Conservation (phyloP, 192 early-diverging fungal genomes). For the Coemansia sp. region DNA sequence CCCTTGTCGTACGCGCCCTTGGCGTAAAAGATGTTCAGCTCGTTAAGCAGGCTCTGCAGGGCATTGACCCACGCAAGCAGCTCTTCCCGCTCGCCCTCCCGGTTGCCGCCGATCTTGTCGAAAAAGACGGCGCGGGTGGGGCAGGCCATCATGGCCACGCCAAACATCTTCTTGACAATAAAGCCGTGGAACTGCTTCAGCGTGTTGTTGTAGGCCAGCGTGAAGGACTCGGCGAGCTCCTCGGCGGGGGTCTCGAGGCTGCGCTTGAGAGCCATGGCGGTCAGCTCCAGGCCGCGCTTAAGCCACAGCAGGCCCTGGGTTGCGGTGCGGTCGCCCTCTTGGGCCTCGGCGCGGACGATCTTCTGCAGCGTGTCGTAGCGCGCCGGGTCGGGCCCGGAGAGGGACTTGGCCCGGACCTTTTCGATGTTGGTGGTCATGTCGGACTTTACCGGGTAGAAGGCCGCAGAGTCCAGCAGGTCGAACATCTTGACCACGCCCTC, state of each 20-base stretch:
- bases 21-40: slow-evolving; percentile 61
- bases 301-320: slow-evolving; percentile 94
- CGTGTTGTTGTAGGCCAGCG: slow-evolving; percentile 67
- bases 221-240: slow-evolving; percentile 72
- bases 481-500: slow-evolving; percentile 72
- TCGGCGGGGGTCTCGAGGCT: slow-evolving; percentile 56
- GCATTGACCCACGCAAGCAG: slow-evolving; percentile 71
- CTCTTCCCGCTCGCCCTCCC: slow-evolving; percentile 56
- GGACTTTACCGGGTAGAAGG: slow-evolving; percentile 82
- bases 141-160: slow-evolving; percentile 83
- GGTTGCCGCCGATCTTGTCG: slow-evolving; percentile 69
- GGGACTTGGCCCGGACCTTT: slow-evolving; percentile 65
- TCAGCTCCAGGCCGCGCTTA: slow-evolving; percentile 80
- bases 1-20: slow-evolving; percentile 52
- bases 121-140: slow-evolving; percentile 89
- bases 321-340: slow-evolving; percentile 79
- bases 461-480: slow-evolving; percentile 64
- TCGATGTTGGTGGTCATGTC: slow-evolving; percentile 93
- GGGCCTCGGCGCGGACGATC: slow-evolving; percentile 69
- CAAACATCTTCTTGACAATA: slow-evolving; percentile 65
- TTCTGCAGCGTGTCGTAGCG: slow-evolving; percentile 78
- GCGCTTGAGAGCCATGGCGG: slow-evolving; percentile 65
- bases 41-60: slow-evolving; percentile 69
- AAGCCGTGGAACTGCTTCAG: slow-evolving; percentile 69
- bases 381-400: slow-evolving; percentile 55